Evolutionary conservation across 331 rosid genomes (phyloP).

Genomic region (Phaseolus coccineus): DNA sequence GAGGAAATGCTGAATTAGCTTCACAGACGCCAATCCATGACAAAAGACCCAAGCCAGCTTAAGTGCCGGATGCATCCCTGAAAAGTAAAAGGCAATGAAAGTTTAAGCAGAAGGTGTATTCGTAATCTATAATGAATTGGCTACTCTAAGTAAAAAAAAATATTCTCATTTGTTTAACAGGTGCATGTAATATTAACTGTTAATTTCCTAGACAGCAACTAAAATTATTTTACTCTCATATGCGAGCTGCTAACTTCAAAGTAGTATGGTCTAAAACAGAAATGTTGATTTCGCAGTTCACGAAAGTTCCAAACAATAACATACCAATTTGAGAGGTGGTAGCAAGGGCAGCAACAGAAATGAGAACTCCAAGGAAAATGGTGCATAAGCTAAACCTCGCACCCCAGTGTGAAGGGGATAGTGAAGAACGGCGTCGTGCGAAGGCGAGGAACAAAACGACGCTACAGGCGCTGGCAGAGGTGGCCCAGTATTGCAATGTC

Average conservation of each 20-base stretch:
- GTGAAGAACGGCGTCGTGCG: slow-evolving; percentile 32
- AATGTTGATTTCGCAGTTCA: background rate
- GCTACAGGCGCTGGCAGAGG: slow-evolving; percentile 71
- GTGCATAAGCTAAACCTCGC: slow-evolving; percentile 58
- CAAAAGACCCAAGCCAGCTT: slow-evolving; percentile 77
- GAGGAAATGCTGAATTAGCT: slow-evolving; percentile 75
- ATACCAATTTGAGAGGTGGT: slow-evolving; percentile 62
- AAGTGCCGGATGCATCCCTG: slow-evolving; percentile 63
- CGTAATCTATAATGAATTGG: background rate
- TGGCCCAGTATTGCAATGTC: slow-evolving; percentile 87
- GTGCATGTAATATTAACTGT: background rate
- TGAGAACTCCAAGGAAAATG: slow-evolving; percentile 50
- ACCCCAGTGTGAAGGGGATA: slow-evolving; percentile 50
- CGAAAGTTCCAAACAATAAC: slow-evolving; percentile 38
- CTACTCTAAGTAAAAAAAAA: background rate
- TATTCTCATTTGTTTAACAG: background rate
- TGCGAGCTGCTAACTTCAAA: background rate
- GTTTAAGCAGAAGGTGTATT: slow-evolving; percentile 11
- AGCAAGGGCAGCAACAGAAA: slow-evolving; percentile 60
- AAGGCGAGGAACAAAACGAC: slow-evolving; percentile 67
- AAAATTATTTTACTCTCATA: background rate
- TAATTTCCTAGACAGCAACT: background rate
- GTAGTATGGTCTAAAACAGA: background rate
- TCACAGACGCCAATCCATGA: slow-evolving; percentile 86
- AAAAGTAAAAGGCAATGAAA: background rate